phyloP scores from a whole-genome alignment of 164 flowering plant genomes.

The Echeveria elegans region DNA sequence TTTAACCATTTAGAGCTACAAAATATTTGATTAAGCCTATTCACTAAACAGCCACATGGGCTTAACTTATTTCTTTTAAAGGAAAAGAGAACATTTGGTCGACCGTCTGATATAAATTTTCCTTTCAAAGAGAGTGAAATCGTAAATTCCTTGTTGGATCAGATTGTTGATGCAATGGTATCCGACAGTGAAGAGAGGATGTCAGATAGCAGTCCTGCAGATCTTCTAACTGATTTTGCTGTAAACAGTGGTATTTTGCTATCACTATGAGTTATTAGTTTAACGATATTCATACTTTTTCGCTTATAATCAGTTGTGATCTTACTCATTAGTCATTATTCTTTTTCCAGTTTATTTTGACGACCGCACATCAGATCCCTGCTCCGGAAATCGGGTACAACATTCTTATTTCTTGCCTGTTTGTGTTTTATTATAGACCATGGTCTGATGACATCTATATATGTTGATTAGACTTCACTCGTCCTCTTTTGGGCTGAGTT shows the following conservation, averaged over 20 bases:
- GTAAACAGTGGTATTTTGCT: neutral
- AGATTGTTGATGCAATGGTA: neutral
- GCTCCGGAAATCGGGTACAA: neutral
- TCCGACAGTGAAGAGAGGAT: constrained; percentile 2
- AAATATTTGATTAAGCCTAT: neutral
- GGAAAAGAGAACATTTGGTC: neutral
- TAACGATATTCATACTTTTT: neutral
- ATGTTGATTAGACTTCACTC: neutral
- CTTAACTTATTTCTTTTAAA: too few species aligned
- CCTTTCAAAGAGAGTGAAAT: neutral
- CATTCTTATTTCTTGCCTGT: neutral
- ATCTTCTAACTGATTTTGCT: neutral
- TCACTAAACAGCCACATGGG: neutral
- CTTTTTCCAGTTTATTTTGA: neutral
- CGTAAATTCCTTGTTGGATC: neutral
- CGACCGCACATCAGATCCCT: neutral
- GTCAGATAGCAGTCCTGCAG: neutral
- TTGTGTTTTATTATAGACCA: neutral
- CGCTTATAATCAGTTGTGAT: neutral
- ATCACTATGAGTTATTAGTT: neutral
- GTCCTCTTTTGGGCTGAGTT: neutral
- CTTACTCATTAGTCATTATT: neutral
- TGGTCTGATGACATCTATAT: neutral
- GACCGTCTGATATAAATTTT: neutral
- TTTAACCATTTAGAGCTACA: neutral